Evolutionary conservation across 1,139 yeast species (phyloP).

Genomic region (Blastobotrys arbuscula): DNA sequence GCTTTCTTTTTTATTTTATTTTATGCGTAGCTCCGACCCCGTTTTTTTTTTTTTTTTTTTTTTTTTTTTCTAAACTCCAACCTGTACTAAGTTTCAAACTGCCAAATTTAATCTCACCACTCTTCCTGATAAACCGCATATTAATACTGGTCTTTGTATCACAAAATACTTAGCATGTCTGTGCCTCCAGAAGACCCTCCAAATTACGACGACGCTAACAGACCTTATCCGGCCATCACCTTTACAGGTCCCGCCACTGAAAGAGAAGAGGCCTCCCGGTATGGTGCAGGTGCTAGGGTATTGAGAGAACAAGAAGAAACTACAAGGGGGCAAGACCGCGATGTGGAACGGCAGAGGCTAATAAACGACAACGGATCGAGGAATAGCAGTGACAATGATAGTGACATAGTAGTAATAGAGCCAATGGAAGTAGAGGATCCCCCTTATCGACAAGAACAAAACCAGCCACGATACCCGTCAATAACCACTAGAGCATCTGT

Average conservation of each 20-base stretch:
- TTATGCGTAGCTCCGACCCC: not conserved
- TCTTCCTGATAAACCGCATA: not conserved
- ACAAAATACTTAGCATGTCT: no score
- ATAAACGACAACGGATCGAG: not conserved
- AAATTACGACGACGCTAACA: constrained; percentile 19
- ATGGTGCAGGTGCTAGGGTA: constrained; percentile 16
- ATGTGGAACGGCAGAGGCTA: not conserved
- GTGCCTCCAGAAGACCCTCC: constrained; percentile 21
- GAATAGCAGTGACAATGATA: not conserved
- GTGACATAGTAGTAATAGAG: constrained; percentile 27
- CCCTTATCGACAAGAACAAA: not conserved
- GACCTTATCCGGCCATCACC: constrained; percentile 13
- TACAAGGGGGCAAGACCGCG: not conserved
- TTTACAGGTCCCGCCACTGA: constrained; percentile 9
- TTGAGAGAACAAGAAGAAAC: constrained; percentile 8
- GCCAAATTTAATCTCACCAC: not conserved
- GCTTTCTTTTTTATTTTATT: not conserved
- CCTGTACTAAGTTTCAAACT: no score
- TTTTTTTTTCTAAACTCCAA: no score
- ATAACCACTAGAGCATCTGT: constrained; percentile 25
- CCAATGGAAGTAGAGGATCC: constrained; percentile 42
- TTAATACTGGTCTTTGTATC: no score
- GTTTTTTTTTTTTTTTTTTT: not conserved
- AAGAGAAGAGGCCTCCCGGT: constrained; percentile 12
- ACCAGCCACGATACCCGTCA: constrained; percentile 6